Evolutionary conservation across 441 rosid species (phyloP).

Genomic region (Caryocar brasiliense): DNA sequence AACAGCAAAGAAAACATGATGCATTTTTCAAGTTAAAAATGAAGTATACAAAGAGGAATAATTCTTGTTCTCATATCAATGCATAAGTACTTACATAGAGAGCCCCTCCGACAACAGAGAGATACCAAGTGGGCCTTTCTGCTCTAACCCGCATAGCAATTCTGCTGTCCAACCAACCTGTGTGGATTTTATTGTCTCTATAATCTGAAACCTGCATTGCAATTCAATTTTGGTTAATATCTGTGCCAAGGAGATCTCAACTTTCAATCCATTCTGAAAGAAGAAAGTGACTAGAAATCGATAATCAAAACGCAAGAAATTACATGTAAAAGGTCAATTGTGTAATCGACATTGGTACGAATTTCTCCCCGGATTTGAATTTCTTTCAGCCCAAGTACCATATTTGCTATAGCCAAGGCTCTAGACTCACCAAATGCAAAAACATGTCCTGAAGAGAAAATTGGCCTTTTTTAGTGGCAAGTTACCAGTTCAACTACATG

Average conservation of each 20-base stretch:
- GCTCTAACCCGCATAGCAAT: constrained; percentile 99
- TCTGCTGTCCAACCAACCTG: constrained; percentile 99
- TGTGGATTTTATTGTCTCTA: constrained; percentile 93
- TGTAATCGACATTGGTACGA: constrained; percentile 95
- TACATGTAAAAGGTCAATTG: constrained; percentile 96
- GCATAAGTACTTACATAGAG: constrained; percentile 58
- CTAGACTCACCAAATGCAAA: constrained; percentile 99
- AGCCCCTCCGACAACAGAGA: constrained; percentile 99
- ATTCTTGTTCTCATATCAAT: neutral
- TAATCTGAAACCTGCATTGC: constrained; percentile 82
- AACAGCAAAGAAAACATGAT: constrained; percentile 3
- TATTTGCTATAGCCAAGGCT: constrained; percentile 97
- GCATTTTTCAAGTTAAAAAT: neutral
- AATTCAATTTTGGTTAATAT: constrained; percentile 17
- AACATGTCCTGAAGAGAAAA: constrained; percentile 66
- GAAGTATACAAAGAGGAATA: neutral
- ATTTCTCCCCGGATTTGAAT: constrained; percentile 99
- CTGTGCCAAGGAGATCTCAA: constrained; percentile 4
- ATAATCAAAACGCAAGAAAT: constrained; percentile 15
- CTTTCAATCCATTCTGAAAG: neutral
- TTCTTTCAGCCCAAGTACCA: constrained; percentile 99
- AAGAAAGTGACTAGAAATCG: neutral
- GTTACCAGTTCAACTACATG: constrained; percentile 1
- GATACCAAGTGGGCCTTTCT: constrained; percentile 99
- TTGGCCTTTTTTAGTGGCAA: constrained; percentile 11